Conservation (phyloP, 202 grass and related monocot species). For the Panicum hallii region DNA sequence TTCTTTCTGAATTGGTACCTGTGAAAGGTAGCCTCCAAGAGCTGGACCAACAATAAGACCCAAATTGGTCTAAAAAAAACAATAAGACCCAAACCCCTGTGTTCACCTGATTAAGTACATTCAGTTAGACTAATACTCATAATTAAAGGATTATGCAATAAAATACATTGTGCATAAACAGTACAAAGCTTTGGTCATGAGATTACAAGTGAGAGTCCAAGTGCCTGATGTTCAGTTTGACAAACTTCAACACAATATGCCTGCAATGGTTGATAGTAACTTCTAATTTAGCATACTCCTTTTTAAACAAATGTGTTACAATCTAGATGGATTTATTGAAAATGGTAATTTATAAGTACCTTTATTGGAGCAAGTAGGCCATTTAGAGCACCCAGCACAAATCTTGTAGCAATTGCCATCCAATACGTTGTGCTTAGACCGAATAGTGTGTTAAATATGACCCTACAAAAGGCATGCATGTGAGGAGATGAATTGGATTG, state of each 20-base stretch:
- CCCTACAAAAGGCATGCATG: slow-evolving; percentile 32
- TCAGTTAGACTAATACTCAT: background rate
- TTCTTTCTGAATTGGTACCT: slow-evolving; percentile 51
- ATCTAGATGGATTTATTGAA: background rate
- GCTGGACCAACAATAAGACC: slow-evolving; percentile 71
- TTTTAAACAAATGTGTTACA: background rate
- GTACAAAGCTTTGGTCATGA: background rate
- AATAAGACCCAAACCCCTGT: no score
- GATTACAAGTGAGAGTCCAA: slow-evolving; percentile 68
- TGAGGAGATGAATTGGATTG: background rate
- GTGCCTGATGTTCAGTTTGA: slow-evolving; percentile 58
- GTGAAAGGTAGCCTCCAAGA: slow-evolving; percentile 67
- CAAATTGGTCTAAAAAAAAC: no score
- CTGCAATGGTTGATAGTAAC: slow-evolving; percentile 46
- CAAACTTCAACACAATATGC: slow-evolving; percentile 76
- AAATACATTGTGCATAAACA: no score
- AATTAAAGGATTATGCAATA: background rate
- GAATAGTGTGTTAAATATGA: slow-evolving; percentile 86
- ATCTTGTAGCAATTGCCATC: slow-evolving; percentile 85
- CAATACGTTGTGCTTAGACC: slow-evolving; percentile 75
- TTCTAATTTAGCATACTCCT: slow-evolving; percentile 8
- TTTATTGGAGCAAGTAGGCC: slow-evolving; percentile 85
- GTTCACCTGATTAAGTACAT: slow-evolving; percentile 51
- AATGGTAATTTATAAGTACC: slow-evolving; percentile 23
- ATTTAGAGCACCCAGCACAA: slow-evolving; percentile 81